Percentiles rank a stretch among this genome's conserved stretches.
These are phyloP conservation scores for Usnea hakonensis DNA, from an alignment of 495 filamentous ascomycete genomes.

Conservation along the genomic window DNA sequence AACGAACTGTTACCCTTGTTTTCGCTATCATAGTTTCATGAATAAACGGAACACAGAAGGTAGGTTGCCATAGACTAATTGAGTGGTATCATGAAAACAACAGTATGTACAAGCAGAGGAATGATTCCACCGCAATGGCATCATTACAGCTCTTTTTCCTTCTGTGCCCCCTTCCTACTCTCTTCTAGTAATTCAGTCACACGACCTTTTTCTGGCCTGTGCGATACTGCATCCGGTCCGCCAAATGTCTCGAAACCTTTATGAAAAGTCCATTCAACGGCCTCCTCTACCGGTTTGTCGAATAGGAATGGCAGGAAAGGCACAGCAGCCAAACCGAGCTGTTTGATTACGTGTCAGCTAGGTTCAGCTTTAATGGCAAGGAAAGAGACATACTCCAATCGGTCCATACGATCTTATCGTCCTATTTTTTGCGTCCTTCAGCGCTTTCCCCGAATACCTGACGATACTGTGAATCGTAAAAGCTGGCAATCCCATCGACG, in stretches of 20 bases:
- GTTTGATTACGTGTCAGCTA: slow-evolving; percentile 10
- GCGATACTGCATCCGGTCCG: slow-evolving; percentile 48
- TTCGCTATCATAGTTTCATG: neutral
- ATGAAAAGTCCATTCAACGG: slow-evolving; percentile 83
- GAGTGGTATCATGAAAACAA: slow-evolving; percentile 5
- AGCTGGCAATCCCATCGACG: slow-evolving; percentile 88
- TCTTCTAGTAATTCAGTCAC: slow-evolving; percentile 13
- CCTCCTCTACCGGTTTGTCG: slow-evolving; percentile 86
- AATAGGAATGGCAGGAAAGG: slow-evolving; percentile 85
- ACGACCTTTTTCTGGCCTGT: slow-evolving; percentile 21
- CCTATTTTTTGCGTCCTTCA: slow-evolving; percentile 71
- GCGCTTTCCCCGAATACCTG: slow-evolving; percentile 68
- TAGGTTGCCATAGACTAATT: neutral
- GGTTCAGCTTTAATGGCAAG: neutral
- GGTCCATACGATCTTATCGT: slow-evolving; percentile 75
- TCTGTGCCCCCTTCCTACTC: slow-evolving; percentile 15
- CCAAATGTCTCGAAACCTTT: slow-evolving; percentile 63
- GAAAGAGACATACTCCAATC: slow-evolving; percentile 58
- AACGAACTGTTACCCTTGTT: neutral
- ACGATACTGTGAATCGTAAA: slow-evolving; percentile 94
- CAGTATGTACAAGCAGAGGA: neutral
- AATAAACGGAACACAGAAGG: neutral
- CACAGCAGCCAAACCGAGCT: slow-evolving; percentile 77
- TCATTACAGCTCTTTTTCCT: slow-evolving; percentile 25
- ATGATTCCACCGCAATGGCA: neutral